phyloP scores from a whole-genome alignment of 495 filamentous ascomycete genomes.

The Penicillium waksmanii region DNA sequence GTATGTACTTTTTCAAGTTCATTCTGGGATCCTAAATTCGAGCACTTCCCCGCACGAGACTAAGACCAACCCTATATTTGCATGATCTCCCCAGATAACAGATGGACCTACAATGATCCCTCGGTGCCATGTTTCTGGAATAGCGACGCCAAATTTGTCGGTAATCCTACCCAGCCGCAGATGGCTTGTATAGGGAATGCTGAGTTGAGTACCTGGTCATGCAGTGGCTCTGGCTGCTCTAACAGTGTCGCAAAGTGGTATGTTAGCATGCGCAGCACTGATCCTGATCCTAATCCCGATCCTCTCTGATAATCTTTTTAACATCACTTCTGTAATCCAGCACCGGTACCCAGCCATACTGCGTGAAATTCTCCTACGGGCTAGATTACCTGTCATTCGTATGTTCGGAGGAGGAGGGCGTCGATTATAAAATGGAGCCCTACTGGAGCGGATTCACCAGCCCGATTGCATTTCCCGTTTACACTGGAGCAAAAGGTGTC shows the following conservation, averaged over 20 bases:
- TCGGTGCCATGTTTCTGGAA: not conserved
- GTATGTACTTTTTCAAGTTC: not conserved
- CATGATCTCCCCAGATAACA: not conserved
- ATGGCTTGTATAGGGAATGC: not conserved
- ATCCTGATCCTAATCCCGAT: too few relatives aligned
- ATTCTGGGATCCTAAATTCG: not conserved
- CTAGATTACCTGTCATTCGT: not conserved
- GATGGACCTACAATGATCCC: not conserved
- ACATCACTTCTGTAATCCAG: not conserved
- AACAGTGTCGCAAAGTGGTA: not conserved
- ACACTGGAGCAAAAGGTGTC: not conserved
- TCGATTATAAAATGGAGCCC: not conserved
- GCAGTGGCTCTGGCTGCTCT: not conserved
- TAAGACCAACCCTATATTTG: too few relatives aligned
- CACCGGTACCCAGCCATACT: not conserved
- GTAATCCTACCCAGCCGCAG: not conserved
- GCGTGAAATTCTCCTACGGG: not conserved
- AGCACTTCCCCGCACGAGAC: too few relatives aligned
- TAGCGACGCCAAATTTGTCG: not conserved
- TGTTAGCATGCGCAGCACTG: not conserved
- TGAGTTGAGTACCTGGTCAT: not conserved
- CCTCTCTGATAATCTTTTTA: too few relatives aligned
- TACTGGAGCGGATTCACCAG: not conserved
- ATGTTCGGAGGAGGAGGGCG: not conserved
- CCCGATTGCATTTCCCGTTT: not conserved